Evolutionary conservation across 441 rosid genomes (phyloP), one percentile per base, ranked within the genome.

Genomic region (Gossypium schwendimanii): DNA sequence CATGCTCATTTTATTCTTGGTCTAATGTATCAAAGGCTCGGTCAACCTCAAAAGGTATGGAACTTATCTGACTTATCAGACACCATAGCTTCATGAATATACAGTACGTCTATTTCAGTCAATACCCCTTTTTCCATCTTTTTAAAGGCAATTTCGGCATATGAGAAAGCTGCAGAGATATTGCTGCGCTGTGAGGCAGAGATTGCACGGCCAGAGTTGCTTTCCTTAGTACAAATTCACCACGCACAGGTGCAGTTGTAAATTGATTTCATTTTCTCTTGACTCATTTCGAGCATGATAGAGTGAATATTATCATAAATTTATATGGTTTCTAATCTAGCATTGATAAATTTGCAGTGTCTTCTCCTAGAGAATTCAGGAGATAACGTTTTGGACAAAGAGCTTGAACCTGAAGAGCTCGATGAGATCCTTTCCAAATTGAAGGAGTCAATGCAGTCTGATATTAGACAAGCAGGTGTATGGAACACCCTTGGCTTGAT

Each of bases 1-100:
- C 98, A 94, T 82, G 93, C 92, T 7, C 94, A 94, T 88, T 94
- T 94, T 72, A 87, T 94, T 39, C 97, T 94, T 72, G 98, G 98
- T 7, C 71, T 94, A 7, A 92, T 94, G 97, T 89, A 87, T 81
- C 98, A 94, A 80, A 84, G 98, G 69, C 73, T 92, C 83, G 89
- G 93, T 63, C 98, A 92, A 77, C 88, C 90, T 72, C 94, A 84
- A 69, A 94, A 94, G 97, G 98, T 83, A 77, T 70, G 60, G 68
- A 70, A 36, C 18, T 70, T 33, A 17, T 17, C 20, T 41, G 17
- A 17, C 60, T 47, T 33, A 17, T 17, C 20, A 41, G 20, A n/a
- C 60, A 21, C 21, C 50, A 2, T 50, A 2, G 20, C 49, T 79
- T 50, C 15, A 41, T 66, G 60, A 54, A 63, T 70, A 15, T 62